Evolutionary conservation across 441 rosid genomes (phyloP).

Genomic region (Adansonia grandidieri): DNA sequence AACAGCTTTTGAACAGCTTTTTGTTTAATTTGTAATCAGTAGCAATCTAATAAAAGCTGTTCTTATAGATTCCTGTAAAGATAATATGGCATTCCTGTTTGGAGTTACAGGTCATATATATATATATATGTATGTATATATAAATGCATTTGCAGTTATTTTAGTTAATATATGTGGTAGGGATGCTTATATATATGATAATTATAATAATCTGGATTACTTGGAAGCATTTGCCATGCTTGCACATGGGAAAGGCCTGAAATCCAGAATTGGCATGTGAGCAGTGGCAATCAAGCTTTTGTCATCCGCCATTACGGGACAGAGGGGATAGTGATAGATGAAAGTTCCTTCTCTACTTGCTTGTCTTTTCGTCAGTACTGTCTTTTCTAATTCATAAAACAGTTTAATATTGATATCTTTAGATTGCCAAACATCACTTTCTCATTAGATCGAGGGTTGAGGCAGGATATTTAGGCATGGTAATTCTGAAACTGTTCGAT

Average conservation of each 20-base stretch:
- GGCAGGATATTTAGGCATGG: slow-evolving; percentile 8
- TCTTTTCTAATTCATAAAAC: slow-evolving; percentile 17
- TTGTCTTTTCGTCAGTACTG: slow-evolving; percentile 26
- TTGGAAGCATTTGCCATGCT: slow-evolving; percentile 36
- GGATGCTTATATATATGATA: background rate
- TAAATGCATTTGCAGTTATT: slow-evolving; percentile 23
- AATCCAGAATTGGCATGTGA: slow-evolving; percentile 40
- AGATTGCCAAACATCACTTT: background rate
- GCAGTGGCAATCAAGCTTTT: slow-evolving; percentile 35
- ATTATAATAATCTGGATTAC: background rate
- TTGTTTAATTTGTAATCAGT: slow-evolving; percentile 38
- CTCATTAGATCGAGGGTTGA: background rate
- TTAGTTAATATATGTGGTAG: background rate
- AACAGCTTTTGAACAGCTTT: slow-evolving; percentile 39
- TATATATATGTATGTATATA: background rate
- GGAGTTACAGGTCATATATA: background rate
- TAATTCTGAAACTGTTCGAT: slow-evolving; percentile 2
- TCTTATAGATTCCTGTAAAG: slow-evolving; percentile 34
- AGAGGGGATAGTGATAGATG: slow-evolving; percentile 38
- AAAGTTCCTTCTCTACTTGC: slow-evolving; percentile 35
- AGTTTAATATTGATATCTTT: slow-evolving; percentile 15
- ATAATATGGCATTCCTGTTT: slow-evolving; percentile 28
- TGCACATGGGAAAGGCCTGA: slow-evolving; percentile 50
- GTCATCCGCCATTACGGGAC: slow-evolving; percentile 27
- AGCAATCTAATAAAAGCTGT: slow-evolving; percentile 36